Evolutionary conservation across 148 eudicot genomes (phyloP).

Genomic region (Cornus controversa): DNA sequence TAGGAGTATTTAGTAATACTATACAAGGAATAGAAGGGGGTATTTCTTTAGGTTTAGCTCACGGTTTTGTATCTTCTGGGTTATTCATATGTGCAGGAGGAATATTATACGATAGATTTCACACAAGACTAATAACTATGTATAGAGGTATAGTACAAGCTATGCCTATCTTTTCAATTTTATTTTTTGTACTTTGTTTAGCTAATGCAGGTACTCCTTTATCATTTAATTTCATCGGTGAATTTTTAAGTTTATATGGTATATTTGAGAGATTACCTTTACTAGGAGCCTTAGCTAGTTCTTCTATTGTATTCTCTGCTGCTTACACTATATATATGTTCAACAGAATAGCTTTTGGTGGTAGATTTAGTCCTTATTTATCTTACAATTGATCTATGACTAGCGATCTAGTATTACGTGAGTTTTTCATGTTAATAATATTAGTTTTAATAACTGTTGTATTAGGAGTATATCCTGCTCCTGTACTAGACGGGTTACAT

Average conservation of each 20-base stretch:
- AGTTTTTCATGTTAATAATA: background rate
- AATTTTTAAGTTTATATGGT: background rate
- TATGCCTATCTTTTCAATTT: background rate
- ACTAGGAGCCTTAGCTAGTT: background rate
- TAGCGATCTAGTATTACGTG: background rate
- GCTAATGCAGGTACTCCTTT: constrained; percentile 1
- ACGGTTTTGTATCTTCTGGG: background rate
- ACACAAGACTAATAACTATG: background rate
- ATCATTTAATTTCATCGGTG: background rate
- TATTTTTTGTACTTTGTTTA: background rate
- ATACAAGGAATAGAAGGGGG: background rate
- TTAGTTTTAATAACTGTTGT: background rate
- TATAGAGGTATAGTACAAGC: background rate
- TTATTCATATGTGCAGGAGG: background rate
- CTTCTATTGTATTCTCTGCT: background rate
- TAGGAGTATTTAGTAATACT: background rate
- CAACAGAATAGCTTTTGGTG: background rate
- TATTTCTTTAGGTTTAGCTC: background rate
- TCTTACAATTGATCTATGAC: background rate
- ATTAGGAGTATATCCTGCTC: background rate
- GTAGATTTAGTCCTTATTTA: background rate
- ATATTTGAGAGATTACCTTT: background rate
- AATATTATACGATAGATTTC: background rate
- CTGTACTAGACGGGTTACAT: background rate
- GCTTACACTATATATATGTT: background rate